Conservation (phyloP, 352 stramenopile genomes). For the Peronospora belbahrii region DNA sequence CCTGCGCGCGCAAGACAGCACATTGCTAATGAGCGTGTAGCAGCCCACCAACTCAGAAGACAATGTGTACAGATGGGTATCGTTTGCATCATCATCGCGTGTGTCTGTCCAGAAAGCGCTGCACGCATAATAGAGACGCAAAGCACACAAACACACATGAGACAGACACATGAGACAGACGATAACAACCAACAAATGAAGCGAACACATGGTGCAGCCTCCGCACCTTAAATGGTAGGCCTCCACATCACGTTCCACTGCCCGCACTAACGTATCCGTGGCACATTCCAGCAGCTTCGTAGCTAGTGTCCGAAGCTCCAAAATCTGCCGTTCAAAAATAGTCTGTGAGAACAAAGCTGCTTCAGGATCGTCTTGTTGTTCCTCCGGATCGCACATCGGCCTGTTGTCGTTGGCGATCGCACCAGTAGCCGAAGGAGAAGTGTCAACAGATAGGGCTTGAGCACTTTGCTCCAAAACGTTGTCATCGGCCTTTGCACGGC, state of each 20-base stretch:
- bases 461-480: constrained; percentile 1
- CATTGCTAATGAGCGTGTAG: constrained; percentile 22
- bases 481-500: constrained; percentile 20
- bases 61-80: constrained; percentile 11
- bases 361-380: constrained; percentile 38
- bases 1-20: constrained; percentile 21
- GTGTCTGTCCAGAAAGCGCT: constrained; percentile 22
- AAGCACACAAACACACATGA: constrained; percentile 4
- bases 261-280: constrained; percentile 20
- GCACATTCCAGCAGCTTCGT: constrained; percentile 24
- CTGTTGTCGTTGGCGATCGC: constrained; percentile 6
- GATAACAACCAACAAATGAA: neutral
- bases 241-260: constrained; percentile 25
- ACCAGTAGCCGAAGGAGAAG: constrained; percentile 5
- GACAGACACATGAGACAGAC: constrained; percentile 5
- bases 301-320: constrained; percentile 33
- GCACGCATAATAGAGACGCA: constrained; percentile 6
- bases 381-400: constrained; percentile 4
- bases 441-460: constrained; percentile 7
- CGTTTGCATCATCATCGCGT: constrained; percentile 11
- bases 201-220: neutral
- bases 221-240: constrained; percentile 28
- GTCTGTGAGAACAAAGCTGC: constrained; percentile 53
- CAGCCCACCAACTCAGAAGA: constrained; percentile 31
- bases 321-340: constrained; percentile 63